phyloP scores from a whole-genome alignment of 2,329 filamentous ascomycete genomes.

The Beauveria sp. region DNA sequence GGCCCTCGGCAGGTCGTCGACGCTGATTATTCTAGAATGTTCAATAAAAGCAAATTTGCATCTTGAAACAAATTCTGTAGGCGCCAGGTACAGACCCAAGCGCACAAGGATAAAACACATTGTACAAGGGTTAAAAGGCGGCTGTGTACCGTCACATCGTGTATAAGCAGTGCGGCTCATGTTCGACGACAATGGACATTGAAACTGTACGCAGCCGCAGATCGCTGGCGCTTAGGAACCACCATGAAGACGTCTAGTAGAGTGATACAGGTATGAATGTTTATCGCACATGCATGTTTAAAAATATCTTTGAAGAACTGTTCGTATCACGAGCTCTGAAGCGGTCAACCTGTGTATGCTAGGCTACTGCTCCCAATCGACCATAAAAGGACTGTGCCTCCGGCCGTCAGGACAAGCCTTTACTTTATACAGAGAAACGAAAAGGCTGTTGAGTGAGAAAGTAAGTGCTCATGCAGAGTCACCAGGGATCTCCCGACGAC shows the following conservation, averaged over 20 bases:
- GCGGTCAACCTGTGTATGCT: not conserved
- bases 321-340: not conserved
- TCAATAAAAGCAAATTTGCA: not conserved
- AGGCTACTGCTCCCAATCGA: not conserved
- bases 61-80: not conserved
- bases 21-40: not conserved
- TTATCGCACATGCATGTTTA: not conserved
- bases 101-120: not conserved
- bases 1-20: too few relatives aligned
- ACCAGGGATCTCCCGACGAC: not conserved
- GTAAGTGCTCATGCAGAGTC: not conserved
- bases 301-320: not conserved
- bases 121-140: not conserved
- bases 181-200: not conserved
- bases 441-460: too few relatives aligned
- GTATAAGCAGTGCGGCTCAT: not conserved
- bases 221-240: not conserved
- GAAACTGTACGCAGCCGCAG: not conserved
- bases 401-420: too few relatives aligned
- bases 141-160: slow-evolving; percentile 2
- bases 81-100: not conserved
- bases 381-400: not conserved
- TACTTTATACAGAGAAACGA: too few relatives aligned
- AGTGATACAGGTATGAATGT: not conserved
- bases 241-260: not conserved